Evolutionary conservation across 2,329 filamentous ascomycete genomes (phyloP), one percentile per base, ranked within the genome.

Genomic region (Botrytis hyacinthi): DNA sequence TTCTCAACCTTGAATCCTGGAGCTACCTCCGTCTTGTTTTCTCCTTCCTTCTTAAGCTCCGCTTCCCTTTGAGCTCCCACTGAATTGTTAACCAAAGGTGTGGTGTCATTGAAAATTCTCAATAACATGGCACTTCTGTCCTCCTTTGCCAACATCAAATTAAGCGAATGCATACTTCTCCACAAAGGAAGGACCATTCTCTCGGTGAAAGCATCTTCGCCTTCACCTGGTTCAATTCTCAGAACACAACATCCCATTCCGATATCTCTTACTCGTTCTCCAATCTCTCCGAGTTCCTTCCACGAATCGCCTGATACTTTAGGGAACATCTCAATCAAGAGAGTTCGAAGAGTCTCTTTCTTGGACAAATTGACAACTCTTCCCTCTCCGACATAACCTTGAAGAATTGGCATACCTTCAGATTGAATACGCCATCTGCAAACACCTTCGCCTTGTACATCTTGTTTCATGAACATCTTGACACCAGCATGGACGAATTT

Each of bases 401-500:
- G 93, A 51, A 98, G 86, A 77, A 99, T 94, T 16, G 92, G 90
- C 84, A 99, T 90, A 37, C 96, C 96, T 83, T 99, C 96, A 20
- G 92, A 93, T 85, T 99, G 96, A 78, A 99, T 96, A 65, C 96
- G 90, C 96, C 96, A 99, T 74, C 92, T 89, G 85, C 95, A 97
- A 48, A 96, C 92, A 72, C 95, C 92, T 51, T 92, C 91, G 8
- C 91, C 92, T 74, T 97, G 95, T 0, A 93, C 92, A 80, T 98
- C 94, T 82, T 98, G 95, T 85, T 97, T 97, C 86, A 98, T 96
- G 82, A 97, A 99, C 94, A 98, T 98, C 84, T 97, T 97, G 48
- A 99, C 95, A 76, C 96, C 96, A 69, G 92, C 95, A 83, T 99
- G 96, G 68, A 99, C 93, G 81, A 99, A 97, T 82, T 96, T 97